These are phyloP conservation scores for Aspergillus hancockii DNA, from an alignment of 495 filamentous ascomycete species.

Conservation along the genomic window DNA sequence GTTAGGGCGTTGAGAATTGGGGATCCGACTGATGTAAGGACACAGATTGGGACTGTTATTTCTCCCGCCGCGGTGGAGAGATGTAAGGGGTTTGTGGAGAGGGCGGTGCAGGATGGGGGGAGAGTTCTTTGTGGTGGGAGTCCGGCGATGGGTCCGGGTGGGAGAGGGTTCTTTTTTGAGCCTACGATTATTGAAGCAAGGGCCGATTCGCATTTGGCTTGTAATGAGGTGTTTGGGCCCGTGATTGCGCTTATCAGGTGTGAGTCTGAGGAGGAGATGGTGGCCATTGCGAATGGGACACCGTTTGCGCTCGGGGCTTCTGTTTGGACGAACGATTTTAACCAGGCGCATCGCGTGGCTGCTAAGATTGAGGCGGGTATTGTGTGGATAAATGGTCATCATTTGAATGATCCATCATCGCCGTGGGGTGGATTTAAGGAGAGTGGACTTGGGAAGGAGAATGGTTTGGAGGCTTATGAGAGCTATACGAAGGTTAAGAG, in stretches of 20 bases:
- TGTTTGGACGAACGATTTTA: conserved; percentile 59
- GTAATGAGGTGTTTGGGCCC: conserved; percentile 53
- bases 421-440: conserved; percentile 59
- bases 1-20: conserved; percentile 48
- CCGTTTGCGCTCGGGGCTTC: conserved; percentile 55
- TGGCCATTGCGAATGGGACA: conserved; percentile 50
- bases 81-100: conserved; percentile 37
- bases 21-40: conserved; percentile 43
- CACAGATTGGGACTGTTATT: conserved; percentile 47
- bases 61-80: conserved; percentile 37
- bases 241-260: conserved; percentile 50
- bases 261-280: conserved; percentile 48
- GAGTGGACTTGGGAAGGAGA: conserved; percentile 59
- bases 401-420: conserved; percentile 61
- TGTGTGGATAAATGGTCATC: conserved; percentile 64
- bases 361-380: conserved; percentile 59
- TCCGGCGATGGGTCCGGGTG: conserved; percentile 31
- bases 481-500: conserved; percentile 60
- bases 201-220: conserved; percentile 30
- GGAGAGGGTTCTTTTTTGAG: conserved; percentile 57
- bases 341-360: conserved; percentile 57
- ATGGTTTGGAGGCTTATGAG: conserved; percentile 57
- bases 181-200: conserved; percentile 53
- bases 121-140: conserved; percentile 37
- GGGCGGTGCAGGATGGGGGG: conserved; percentile 29